Conservation (phyloP, 108 stramenopile genomes). For the Conticribra weissflogii region DNA sequence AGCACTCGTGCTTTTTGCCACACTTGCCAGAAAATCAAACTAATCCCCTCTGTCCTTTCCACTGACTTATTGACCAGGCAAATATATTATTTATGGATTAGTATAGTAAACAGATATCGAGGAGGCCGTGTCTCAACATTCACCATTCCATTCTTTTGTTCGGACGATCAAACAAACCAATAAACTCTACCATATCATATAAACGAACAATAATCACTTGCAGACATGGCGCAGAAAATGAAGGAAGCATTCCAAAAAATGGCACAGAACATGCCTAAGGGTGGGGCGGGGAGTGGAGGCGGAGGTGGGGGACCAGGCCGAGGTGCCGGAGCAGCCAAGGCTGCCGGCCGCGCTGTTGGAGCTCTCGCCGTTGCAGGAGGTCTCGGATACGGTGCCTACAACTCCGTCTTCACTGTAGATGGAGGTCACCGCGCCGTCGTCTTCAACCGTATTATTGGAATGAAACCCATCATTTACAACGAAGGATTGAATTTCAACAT, state of each 20-base stretch:
- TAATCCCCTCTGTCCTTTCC: no score
- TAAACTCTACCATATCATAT: neutral
- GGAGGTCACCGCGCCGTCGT: slow-evolving; percentile 98
- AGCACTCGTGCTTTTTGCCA: no score
- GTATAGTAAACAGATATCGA: no score
- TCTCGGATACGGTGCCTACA: slow-evolving; percentile 92
- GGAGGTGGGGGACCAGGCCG: slow-evolving; percentile 59
- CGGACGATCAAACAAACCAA: neutral
- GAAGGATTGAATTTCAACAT: slow-evolving; percentile 99
- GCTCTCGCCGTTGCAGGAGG: slow-evolving; percentile 78
- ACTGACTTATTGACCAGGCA: no score
- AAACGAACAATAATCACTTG: neutral
- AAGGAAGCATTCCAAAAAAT: slow-evolving; percentile 81
- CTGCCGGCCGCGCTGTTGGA: slow-evolving; percentile 71
- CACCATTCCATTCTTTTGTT: no score
- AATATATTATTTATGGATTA: no score
- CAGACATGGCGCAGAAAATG: slow-evolving; percentile 78
- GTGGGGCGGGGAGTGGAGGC: slow-evolving; percentile 65
- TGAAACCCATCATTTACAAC: slow-evolving; percentile 85
- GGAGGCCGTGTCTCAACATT: no score
- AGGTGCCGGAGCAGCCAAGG: slow-evolving; percentile 71
- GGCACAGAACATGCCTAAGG: slow-evolving; percentile 80
- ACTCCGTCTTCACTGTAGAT: slow-evolving; percentile 92
- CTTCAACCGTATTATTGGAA: slow-evolving; percentile 94
- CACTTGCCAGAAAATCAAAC: no score